A percentile compares a stretch with the other conserved stretches of the same genome.
Evolutionary conservation across 345 rosid genomes (phyloP).

Genomic region (Adansonia digitata): DNA sequence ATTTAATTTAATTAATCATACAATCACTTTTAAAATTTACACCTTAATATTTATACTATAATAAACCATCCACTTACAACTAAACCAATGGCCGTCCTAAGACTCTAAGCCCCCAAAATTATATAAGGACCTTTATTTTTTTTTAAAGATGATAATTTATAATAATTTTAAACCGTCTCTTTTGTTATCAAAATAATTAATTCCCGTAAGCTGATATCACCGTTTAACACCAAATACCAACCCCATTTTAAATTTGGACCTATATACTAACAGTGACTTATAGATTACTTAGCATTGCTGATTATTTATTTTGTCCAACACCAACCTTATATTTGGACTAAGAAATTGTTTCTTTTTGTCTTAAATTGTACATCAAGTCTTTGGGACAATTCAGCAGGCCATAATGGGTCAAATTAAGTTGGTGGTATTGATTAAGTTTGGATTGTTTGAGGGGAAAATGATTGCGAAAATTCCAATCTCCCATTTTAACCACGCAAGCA

Average conservation of each 20-base stretch:
- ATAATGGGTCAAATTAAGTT: not conserved
- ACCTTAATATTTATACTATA: too few relatives aligned
- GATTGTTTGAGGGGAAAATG: not conserved
- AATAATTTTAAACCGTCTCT: not conserved
- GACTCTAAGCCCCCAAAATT: constrained; percentile 32
- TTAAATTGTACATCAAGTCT: not conserved
- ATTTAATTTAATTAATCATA: not conserved
- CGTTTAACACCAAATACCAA: constrained; percentile 26
- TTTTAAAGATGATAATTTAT: not conserved
- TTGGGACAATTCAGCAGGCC: not conserved
- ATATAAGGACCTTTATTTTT: constrained; percentile 24
- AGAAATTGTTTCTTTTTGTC: not conserved
- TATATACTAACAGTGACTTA: not conserved
- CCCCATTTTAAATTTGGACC: constrained; percentile 26
- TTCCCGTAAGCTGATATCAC: not conserved
- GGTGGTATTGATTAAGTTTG: not conserved
- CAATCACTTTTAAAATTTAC: not conserved
- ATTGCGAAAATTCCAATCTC: not conserved
- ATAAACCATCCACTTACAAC: too few relatives aligned
- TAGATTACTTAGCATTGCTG: not conserved
- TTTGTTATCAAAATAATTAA: not conserved
- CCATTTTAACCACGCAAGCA: too few relatives aligned
- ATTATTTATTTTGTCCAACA: not conserved
- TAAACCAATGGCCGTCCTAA: constrained; percentile 40
- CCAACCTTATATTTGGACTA: not conserved